Conservation (phyloP, 1,284 basidiomycete genomes). For the Rhizoctonia solani region DNA sequence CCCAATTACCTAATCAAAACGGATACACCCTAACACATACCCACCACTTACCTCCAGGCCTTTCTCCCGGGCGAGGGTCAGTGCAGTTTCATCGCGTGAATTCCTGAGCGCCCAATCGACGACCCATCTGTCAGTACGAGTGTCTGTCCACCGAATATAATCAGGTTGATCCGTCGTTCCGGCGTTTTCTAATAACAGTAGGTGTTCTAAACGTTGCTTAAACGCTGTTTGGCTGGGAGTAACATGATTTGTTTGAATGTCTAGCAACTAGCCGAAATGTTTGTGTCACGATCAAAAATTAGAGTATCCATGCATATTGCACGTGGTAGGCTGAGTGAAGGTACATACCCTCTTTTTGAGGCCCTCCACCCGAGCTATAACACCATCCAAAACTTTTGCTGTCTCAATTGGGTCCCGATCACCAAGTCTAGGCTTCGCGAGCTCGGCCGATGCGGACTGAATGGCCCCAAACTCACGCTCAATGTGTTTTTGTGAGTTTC, state of each 20-base stretch:
- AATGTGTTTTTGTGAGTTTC: conserved; percentile 74
- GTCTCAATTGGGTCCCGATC: conserved; percentile 55
- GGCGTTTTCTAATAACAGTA: conserved; percentile 62
- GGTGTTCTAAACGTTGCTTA: conserved; percentile 70
- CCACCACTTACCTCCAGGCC: conserved; percentile 64
- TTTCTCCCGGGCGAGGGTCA: conserved; percentile 67
- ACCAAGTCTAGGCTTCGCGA: conserved; percentile 52
- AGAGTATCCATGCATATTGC: conserved; percentile 34
- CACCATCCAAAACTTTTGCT: conserved; percentile 65
- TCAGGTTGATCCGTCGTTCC: conserved; percentile 58
- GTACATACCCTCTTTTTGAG: conserved; percentile 76
- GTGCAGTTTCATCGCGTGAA: conserved; percentile 71
- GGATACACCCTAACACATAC: neutral
- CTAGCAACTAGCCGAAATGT: conserved; percentile 57
- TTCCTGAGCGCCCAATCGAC: conserved; percentile 87
- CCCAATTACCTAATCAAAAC: conserved; percentile 15
- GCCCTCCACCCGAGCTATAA: conserved; percentile 74
- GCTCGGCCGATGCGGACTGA: conserved; percentile 59
- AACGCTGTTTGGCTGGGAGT: conserved; percentile 71
- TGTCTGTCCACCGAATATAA: conserved; percentile 76
- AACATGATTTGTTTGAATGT: conserved; percentile 67
- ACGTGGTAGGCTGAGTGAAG: conserved; percentile 7
- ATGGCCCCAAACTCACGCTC: conserved; percentile 74
- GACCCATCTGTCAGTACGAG: conserved; percentile 84
- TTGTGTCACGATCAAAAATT: conserved; percentile 14